Evolutionary conservation across 768 basidiomycete species (phyloP), one percentile per base, ranked within the genome.

Genomic region (Serendipita sp.): DNA sequence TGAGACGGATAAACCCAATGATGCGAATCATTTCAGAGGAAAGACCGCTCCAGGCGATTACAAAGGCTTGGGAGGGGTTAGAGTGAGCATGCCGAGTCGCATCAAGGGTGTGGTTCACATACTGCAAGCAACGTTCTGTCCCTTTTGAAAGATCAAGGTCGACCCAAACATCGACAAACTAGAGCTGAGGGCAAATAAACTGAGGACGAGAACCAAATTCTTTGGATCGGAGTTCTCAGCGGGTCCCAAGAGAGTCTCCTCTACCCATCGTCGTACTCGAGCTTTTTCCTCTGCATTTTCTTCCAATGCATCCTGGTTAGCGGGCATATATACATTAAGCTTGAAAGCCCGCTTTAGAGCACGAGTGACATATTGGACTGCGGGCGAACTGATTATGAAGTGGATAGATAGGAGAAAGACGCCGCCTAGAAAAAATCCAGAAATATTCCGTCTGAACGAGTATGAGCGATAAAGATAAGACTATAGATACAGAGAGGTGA

Each of bases 11-110:
- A 1, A 79, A 68, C 1, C 77, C 78, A n/a, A 77, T 68, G 16
- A 79, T 70, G 8, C 75, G 73, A 1, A 72, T 75, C 23, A 73
- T 71, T 64, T 75, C 72, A 2, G 73, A 69, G 2, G 77, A 71
- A 70, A 79, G 74, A 27, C 74, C 75, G n/a, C 75, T 74, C 78
- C 76, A 79, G 2, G 78, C 76, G 31, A 79, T 71, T 1, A 77
- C 71, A 65, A 79, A 79, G 4, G 76, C 79, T 80, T 63, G 2
- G 62, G 18, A 31, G 52, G 3, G 23, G 27, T 29, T 33, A 43
- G 10, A 18, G 23, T 29, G 16, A 50, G 63, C 44, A 45, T 27
- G 13, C n/a, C 6, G 40, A 40, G 13, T 13, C 3, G 23, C 27
- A 33, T 0, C 55, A 60, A 60, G 55, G 23, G 8, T 13, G 23